Conservation (phyloP, 306 rosid genomes). For the Sophora flavescens region DNA sequence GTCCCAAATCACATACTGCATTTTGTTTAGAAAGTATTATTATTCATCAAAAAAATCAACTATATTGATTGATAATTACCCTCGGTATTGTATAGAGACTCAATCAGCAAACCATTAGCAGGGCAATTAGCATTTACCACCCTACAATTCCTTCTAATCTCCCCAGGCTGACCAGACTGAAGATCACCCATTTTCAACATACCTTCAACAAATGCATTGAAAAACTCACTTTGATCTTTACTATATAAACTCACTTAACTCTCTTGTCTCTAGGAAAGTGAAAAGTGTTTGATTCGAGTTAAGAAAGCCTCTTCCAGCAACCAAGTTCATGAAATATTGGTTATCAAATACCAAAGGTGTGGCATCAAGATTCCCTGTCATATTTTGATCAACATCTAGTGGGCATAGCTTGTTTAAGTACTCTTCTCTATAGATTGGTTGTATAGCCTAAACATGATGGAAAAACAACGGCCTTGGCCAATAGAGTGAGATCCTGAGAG, state of each 20-base stretch:
- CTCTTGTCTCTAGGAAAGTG: conserved; percentile 56
- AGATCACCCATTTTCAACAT: conserved; percentile 89
- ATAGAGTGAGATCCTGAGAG: conserved; percentile 92
- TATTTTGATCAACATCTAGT: conserved; percentile 66
- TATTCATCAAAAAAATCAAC: not conserved
- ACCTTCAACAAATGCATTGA: conserved; percentile 69
- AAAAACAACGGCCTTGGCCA: conserved; percentile 86
- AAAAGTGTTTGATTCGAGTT: conserved; percentile 87
- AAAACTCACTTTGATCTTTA: conserved; percentile 53
- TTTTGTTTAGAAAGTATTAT: not conserved
- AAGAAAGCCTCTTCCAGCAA: conserved; percentile 74
- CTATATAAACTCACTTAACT: conserved; percentile 63
- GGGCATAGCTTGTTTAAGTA: conserved; percentile 68
- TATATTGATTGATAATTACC: not conserved
- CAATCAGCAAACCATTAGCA: not conserved
- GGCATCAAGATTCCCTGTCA: conserved; percentile 77
- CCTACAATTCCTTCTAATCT: conserved; percentile 81
- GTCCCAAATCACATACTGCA: conserved; percentile 1
- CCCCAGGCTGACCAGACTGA: conserved; percentile 71
- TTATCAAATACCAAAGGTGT: conserved; percentile 79
- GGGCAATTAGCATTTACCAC: conserved; percentile 50
- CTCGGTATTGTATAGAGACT: not conserved
- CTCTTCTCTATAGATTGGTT: conserved; percentile 69
- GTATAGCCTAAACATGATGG: conserved; percentile 89
- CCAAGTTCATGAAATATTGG: conserved; percentile 92